These are phyloP conservation scores for Metrosideros polymorpha DNA, from an alignment of 441 rosid genomes.

Conservation along the genomic window DNA sequence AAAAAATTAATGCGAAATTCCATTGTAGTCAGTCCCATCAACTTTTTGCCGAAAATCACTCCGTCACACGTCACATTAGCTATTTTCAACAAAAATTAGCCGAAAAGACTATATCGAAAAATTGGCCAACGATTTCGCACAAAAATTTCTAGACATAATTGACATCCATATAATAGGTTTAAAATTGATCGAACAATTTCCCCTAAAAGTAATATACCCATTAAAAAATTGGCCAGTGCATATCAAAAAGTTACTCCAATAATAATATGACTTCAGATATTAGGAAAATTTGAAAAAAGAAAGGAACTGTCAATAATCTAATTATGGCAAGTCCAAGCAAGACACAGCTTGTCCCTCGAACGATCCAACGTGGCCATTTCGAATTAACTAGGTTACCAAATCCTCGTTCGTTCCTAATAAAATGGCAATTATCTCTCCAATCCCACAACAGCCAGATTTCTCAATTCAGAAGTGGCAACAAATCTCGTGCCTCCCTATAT, in stretches of 20 bases:
- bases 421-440: not conserved
- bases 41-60: not conserved
- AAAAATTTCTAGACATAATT: no score
- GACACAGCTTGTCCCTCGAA: not conserved
- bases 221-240: no score
- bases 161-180: no score
- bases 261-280: not conserved
- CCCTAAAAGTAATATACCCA: no score
- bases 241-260: not conserved
- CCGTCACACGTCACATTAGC: accelerated
- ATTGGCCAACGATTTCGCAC: no score
- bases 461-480: not conserved
- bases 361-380: not conserved
- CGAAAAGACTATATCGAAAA: not conserved
- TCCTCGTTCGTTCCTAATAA: not conserved
- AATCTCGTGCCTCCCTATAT: not conserved
- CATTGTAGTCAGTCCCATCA: not conserved
- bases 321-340: not conserved
- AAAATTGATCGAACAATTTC: no score
- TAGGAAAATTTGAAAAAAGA: not conserved
- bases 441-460: not conserved
- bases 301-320: not conserved
- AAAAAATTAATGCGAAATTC: accelerated
- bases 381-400: not conserved
- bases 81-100: accelerated